Evolutionary conservation across 495 filamentous ascomycete genomes (phyloP), one percentile per base, ranked within the genome.

Genomic region (Podospora pseudopauciseta): DNA sequence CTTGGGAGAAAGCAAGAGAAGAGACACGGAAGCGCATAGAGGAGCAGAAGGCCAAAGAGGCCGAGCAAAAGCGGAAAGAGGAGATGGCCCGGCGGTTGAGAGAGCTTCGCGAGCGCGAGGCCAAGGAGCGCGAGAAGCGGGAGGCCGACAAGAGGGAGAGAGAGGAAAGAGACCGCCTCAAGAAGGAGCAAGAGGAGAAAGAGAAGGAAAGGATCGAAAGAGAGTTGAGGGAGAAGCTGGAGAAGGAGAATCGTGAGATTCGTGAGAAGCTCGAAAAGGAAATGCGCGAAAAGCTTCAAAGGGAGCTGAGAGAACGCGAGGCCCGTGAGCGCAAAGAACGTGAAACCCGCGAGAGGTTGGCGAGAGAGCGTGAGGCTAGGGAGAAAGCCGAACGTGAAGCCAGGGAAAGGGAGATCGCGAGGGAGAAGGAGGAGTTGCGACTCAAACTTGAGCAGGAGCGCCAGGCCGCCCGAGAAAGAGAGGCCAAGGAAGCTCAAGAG

Each of bases 1-100:
- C 84, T 9, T 91, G 89, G 88, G 89, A 92, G 71, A 90, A 84
- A 68, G 91, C 88, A 3, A 80, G 87, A 65, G 90, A 93, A 74
- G 91, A 94, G 70, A 87, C 86, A 59, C 79, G 84, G 44, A 82
- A 81, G 60, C 82, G 83, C 60, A 87, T 88, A 66, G 88, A 90
- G 65, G 87, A 88, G 71, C 81, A 84, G 15, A 89, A 88, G 65
- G 78, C 76, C 3, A 81, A 74, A 66, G 84, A 86, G 63, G 82
- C 79, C 11, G 82, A 83, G 58, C 71, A 75, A 55, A 84, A 82
- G 67, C 75, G 75, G 62, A 83, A 81, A 61, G 83, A 88, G 67
- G 84, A 86, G 55, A 72, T 81, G 44, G 80, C 80, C 30, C 84
- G 80, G 58, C 81, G 81, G 44, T 68, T 84, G n/a, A 82, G 80